Conservation (phyloP, 2,329 filamentous ascomycete species). For the Colletotrichum ledebouriae region DNA sequence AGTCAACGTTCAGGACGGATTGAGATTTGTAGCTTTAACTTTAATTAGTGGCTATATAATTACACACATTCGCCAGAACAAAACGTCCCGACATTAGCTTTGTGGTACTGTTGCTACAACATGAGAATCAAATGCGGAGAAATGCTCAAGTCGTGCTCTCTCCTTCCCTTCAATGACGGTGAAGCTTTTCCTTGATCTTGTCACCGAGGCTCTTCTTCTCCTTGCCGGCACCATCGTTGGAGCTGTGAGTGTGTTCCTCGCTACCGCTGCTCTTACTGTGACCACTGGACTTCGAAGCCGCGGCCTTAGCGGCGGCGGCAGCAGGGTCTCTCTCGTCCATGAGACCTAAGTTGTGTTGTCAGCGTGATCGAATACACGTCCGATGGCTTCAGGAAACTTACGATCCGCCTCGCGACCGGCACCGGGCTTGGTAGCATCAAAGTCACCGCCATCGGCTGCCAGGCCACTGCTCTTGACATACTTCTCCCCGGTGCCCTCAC, state of each 20-base stretch:
- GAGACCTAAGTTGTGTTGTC: constrained; percentile 58
- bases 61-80: too few species aligned
- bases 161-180: constrained; percentile 56
- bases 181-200: constrained; percentile 79
- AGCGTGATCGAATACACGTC: constrained; percentile 21
- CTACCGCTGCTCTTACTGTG: constrained; percentile 45
- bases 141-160: neutral
- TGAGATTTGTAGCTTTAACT: too few species aligned
- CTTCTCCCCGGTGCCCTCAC: constrained; percentile 67
- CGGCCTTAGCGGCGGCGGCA: constrained; percentile 32
- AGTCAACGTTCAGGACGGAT: too few species aligned
- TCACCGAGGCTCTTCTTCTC: constrained; percentile 69
- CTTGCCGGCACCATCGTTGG: constrained; percentile 44
- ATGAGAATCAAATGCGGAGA: too few species aligned
- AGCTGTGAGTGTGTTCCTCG: constrained; percentile 37
- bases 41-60: too few species aligned
- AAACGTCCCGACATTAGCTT: too few species aligned
- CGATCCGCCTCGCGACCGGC: constrained; percentile 77
- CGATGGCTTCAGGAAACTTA: constrained; percentile 53
- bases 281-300: constrained; percentile 42
- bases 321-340: constrained; percentile 62
- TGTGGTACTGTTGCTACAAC: constrained; percentile 5
- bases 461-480: constrained; percentile 71
- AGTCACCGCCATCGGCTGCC: constrained; percentile 75
- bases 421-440: constrained; percentile 73